Percentiles rank a stretch among this genome's conserved stretches.
phyloP scores from a whole-genome alignment of 371 early-diverging fungal species.

The Circinella umbellata region DNA sequence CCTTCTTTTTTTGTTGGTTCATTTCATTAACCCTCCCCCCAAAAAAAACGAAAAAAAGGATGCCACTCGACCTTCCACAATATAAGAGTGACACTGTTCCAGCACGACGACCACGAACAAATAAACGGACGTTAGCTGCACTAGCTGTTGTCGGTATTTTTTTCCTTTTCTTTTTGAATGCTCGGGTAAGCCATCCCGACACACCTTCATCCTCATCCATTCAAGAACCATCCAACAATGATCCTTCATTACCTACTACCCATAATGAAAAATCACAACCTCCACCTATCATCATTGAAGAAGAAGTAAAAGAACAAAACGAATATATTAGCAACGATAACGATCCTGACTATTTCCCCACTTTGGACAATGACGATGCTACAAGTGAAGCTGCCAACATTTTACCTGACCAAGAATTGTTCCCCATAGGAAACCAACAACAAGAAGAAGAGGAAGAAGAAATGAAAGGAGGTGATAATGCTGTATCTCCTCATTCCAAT shows the following conservation, averaged over 20 bases:
- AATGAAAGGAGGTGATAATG: slow-evolving; percentile 8
- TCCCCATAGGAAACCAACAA: not conserved
- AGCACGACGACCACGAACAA: slow-evolving; percentile 21
- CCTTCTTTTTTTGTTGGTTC: too few relatives aligned
- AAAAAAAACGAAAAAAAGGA: too few relatives aligned
- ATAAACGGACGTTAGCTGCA: slow-evolving; percentile 15
- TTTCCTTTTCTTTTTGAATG: slow-evolving; percentile 20
- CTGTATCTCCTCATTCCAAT: slow-evolving; percentile 20
- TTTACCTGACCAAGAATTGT: slow-evolving; percentile 2
- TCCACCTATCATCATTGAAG: not conserved
- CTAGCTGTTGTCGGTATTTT: slow-evolving; percentile 16
- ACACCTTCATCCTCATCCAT: not conserved
- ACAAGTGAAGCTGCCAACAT: not conserved
- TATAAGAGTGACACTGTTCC: slow-evolving; percentile 24
- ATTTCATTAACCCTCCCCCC: too few relatives aligned
- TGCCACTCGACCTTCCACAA: slow-evolving; percentile 30
- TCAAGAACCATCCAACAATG: slow-evolving; percentile 7
- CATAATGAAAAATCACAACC: not conserved
- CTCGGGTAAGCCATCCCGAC: slow-evolving; percentile 4
- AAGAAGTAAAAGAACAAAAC: not conserved
- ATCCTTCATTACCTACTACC: not conserved
- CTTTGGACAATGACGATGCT: not conserved
- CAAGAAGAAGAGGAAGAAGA: slow-evolving; percentile 1
- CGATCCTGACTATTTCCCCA: slow-evolving; percentile 4
- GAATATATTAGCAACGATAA: not conserved